Base-by-base conservation (phyloP, 805 yeast genomes). In the Teunomyces panamensis region DNA sequence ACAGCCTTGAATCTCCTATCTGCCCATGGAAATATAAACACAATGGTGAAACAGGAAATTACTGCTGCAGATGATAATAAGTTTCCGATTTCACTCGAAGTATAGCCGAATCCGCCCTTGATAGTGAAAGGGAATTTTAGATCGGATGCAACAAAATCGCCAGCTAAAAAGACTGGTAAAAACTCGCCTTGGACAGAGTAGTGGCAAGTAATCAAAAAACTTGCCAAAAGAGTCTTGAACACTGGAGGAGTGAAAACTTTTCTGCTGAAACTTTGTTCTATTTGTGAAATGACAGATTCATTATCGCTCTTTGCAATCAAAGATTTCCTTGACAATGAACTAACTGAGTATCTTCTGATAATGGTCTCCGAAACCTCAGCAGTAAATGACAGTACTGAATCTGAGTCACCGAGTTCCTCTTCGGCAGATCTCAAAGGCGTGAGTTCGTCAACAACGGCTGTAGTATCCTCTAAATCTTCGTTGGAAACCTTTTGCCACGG, bases 51-150 rank as follows among this genome's bases (percentile, higher is more conserved):
- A 13, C 78, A 74, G 5, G 85, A 85, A 34, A 75, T 65, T 11
- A 77, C 55, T n/a, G 85, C 86, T 2, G 81, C 76, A 1, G 71
- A 50, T 5, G 85, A 78, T 30, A 81, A 62, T 44, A 80, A 56
- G 2, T 67, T 56, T 41, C 85, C 87, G 26, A 81, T 79, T 20
- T 71, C 69, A 44, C 65, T 64, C 1, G 82, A 64, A 16, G 60
- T 53, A 57, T 68, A 73, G 5, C 80, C 81, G 50, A 81, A 65
- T 0, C 86, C 86, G 32, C 86, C 86, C 30, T 60, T 56, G 16
- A 79, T 61, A 27, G 55, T 60, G 63, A 74, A 72, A 7, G 85
- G 85, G 54, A 81, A 79, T 39, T 63, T 55, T 10, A 75, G 67
- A 10, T 53, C 44, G 5, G 62, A 60, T 2, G 48, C 49, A 16